Base-by-base conservation (phyloP, 345 rosid genomes). In the Erodium maritimum region DNA sequence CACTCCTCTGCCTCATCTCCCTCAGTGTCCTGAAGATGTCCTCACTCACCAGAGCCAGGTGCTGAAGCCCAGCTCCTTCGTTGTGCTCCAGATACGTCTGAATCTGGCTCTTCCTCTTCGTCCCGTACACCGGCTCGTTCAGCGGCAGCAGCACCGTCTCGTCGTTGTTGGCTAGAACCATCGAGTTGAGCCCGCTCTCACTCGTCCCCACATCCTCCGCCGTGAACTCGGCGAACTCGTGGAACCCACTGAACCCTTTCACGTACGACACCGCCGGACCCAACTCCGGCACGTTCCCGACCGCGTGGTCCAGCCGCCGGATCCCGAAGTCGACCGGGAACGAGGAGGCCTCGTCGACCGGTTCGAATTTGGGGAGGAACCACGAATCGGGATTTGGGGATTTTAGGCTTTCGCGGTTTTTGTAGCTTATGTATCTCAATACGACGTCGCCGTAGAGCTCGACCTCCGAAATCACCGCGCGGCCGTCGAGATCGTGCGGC, bases 41-140 rank as follows among this genome's bases (percentile, higher is more conserved):
- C 69, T 79, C 88, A 19, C 79, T 80, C 77, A 62, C 70, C 64
- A 91, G 57, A n/a, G 95, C 97, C 71, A 91, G 57, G 70, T 91
- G 97, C 76, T 91, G 97, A 25, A 91, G 23, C 19, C 96, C 95
- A 2, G 91, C 84, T 0, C 97, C 97, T 65, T 91, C 97, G 18
- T 91, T 88, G 65, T 91, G 97, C 67, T 91, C 97, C 50, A 91
- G 56, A 56, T 80, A 91, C 0, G 91, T 91, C 75, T 91, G 97
- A 10, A 91, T 91, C 77, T 88, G 97, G 71, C 97, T 91, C 77
- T 88, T 91, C 71, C 96, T 70, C 69, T 84, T 91, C 0, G 95
- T 91, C 57, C 97, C 97, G 21, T 69, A 77, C 57, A 91, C 97
- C 1, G 97, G 97, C 67, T 91, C 97, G 68, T 91, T 91, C 63